phyloP scores from a whole-genome alignment of 352 stramenopile genomes.

The Phytopythium sindhum region DNA sequence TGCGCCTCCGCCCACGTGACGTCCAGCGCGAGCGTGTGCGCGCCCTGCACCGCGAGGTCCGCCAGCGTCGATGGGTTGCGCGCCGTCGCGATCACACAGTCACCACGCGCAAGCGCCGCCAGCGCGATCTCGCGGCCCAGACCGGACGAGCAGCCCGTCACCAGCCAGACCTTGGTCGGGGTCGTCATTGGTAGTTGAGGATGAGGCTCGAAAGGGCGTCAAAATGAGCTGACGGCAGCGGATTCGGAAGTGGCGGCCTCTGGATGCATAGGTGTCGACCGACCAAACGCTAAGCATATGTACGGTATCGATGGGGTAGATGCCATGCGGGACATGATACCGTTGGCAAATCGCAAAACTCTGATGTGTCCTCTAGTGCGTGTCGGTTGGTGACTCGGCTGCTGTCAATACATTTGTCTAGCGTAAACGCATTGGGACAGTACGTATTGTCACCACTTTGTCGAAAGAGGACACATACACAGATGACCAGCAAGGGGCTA shows the following conservation, averaged over 20 bases:
- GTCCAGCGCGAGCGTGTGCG: constrained; percentile 28
- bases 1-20: constrained; percentile 28
- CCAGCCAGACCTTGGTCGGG: constrained; percentile 5
- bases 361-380: background rate
- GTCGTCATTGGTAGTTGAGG: background rate
- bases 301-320: background rate
- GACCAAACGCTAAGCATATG: background rate
- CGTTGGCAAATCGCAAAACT: background rate
- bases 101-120: constrained; percentile 23
- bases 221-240: background rate
- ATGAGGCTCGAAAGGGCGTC: background rate
- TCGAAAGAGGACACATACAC: background rate
- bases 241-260: background rate
- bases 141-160: constrained; percentile 19
- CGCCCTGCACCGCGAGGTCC: constrained; percentile 25
- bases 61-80: constrained; percentile 19
- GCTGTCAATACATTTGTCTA: background rate
- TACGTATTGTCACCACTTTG: too few species aligned
- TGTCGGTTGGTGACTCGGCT: background rate
- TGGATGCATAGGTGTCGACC: background rate
- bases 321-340: background rate
- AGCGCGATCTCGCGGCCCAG: constrained; percentile 20
- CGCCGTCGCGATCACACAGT: constrained; percentile 39
- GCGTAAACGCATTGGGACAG: too few species aligned
- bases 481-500: background rate